phyloP scores from a whole-genome alignment of 257 asterid species.

The Lavandula angustifolia region DNA sequence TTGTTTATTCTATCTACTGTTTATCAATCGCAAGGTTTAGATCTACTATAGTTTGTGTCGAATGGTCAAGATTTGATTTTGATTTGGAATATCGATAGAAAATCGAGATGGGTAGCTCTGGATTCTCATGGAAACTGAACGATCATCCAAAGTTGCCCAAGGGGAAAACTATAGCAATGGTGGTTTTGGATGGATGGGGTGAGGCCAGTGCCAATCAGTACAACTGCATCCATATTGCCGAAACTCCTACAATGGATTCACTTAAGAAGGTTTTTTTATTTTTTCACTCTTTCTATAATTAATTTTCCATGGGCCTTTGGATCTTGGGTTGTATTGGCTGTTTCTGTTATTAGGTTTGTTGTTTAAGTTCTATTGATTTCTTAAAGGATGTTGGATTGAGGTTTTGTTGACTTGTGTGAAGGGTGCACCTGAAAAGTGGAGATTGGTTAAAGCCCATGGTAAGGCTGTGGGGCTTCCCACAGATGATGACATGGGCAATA shows the following conservation, averaged over 20 bases:
- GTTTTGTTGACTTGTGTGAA: conserved; percentile 36
- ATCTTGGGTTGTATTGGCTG: not conserved
- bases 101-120: conserved; percentile 68
- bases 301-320: not conserved
- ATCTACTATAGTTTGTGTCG: conserved; percentile 28
- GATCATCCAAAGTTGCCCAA: conserved; percentile 89
- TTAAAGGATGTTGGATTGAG: conserved; percentile 16
- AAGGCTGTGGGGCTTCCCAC: conserved; percentile 95
- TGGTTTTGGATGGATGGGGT: conserved; percentile 99
- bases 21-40: no score
- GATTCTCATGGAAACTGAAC: conserved; percentile 77
- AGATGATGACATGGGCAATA: conserved; percentile 98
- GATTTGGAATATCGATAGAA: conserved; percentile 17
- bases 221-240: conserved; percentile 90
- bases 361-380: not conserved
- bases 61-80: conserved; percentile 27
- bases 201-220: conserved; percentile 80
- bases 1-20: not conserved
- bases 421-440: conserved; percentile 97
- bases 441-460: conserved; percentile 94
- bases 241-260: conserved; percentile 97
- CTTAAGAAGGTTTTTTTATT: conserved; percentile 58
- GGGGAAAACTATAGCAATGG: conserved; percentile 76
- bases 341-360: not conserved
- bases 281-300: not conserved